Evolutionary conservation across 768 basidiomycete genomes (phyloP).

Genomic region (Hygrophoropsis aurantiaca): DNA sequence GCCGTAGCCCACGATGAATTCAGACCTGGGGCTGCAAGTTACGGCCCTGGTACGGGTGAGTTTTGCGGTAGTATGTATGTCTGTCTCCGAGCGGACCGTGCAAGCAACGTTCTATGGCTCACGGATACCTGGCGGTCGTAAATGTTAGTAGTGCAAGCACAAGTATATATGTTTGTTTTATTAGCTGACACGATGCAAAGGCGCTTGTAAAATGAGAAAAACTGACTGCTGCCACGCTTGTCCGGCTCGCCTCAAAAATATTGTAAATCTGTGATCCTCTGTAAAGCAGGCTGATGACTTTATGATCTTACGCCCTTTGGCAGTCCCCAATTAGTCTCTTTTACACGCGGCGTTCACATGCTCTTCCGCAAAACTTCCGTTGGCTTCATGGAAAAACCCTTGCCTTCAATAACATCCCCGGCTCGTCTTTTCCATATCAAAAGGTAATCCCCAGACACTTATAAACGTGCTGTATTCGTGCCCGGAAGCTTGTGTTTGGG

Average conservation of each 20-base stretch:
- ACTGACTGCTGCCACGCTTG: conserved; percentile 33
- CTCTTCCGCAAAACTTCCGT: background rate
- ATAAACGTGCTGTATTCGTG: background rate
- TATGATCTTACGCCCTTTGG: conserved; percentile 22
- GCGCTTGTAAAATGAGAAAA: conserved; percentile 9
- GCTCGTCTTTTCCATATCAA: too few species aligned
- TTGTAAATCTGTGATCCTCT: conserved; percentile 14
- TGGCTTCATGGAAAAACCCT: background rate
- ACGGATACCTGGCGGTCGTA: conserved; percentile 26
- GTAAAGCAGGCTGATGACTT: background rate
- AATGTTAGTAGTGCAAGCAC: conserved; percentile 19
- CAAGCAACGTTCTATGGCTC: conserved; percentile 17
- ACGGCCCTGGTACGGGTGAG: too few species aligned
- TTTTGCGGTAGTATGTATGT: too few species aligned
- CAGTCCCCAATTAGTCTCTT: conserved; percentile 10
- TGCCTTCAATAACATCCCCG: background rate
- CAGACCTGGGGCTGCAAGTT: conserved; percentile 4
- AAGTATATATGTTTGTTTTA: too few species aligned
- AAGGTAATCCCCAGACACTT: background rate
- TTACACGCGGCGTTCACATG: conserved; percentile 11
- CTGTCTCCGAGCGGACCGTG: conserved; percentile 4
- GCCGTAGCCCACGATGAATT: conserved; percentile 7
- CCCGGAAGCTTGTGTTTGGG: background rate
- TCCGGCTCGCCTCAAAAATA: conserved; percentile 18
- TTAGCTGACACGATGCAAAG: conserved; percentile 13